Conservation (phyloP, 1,139 yeast genomes). For the Pneumocystis oryctolagi region DNA sequence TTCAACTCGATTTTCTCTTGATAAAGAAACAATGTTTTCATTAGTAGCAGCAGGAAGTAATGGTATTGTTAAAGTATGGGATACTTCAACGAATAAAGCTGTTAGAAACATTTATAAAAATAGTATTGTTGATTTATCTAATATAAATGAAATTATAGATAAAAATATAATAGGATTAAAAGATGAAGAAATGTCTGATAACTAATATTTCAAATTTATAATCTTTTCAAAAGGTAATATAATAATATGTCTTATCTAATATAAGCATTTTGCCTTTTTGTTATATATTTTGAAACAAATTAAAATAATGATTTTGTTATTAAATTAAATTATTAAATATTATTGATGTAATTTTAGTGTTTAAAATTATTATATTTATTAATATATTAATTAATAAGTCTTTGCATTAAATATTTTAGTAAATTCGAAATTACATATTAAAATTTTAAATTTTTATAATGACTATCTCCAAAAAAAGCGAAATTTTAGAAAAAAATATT, state of each 20-base stretch:
- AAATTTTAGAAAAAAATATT: neutral
- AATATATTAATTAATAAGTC: too few relatives aligned
- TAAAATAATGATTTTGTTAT: too few relatives aligned
- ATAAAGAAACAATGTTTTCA: slow-evolving; percentile 71
- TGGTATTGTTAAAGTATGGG: slow-evolving; percentile 84
- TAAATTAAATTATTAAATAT: too few relatives aligned
- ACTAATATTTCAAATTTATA: neutral
- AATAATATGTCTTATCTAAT: too few relatives aligned
- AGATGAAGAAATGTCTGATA: neutral
- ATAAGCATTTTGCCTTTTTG: too few relatives aligned
- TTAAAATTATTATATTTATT: too few relatives aligned
- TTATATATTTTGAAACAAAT: too few relatives aligned
- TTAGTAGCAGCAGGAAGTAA: slow-evolving; percentile 77
- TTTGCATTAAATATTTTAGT: too few relatives aligned
- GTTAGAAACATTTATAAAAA: slow-evolving; percentile 41
- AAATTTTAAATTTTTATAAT: neutral
- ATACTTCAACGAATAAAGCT: slow-evolving; percentile 64
- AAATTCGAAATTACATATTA: too few relatives aligned
- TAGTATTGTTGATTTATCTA: neutral
- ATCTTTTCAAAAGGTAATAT: neutral
- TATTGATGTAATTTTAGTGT: too few relatives aligned
- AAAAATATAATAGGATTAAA: neutral
- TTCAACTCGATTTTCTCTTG: slow-evolving; percentile 71
- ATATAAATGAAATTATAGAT: neutral
- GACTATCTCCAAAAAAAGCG: neutral